Base-by-base conservation (phyloP, 139 green algal species). In the Eudorina sp. region DNA sequence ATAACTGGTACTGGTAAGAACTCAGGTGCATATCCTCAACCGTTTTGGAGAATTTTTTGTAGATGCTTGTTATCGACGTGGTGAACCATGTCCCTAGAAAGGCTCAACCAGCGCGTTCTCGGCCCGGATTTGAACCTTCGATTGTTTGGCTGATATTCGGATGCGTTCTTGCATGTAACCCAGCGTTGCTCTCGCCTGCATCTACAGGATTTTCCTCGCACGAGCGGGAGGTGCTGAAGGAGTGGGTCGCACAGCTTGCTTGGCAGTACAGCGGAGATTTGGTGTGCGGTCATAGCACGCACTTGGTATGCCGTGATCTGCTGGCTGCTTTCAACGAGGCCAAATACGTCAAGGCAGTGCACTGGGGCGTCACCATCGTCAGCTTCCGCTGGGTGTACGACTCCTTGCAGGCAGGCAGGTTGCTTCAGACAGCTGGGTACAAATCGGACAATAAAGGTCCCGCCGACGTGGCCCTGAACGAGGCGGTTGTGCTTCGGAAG, bases 221-320 rank as follows among this genome's bases (percentile, higher is more conserved):
- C 3, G 81, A 87, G 31, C 81, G 81, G 1, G 81, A 87, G 19
- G 64, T 87, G 1, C 16, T 87, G 0, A 78, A 78, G 21, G 64
- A 78, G 3, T 87, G 81, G 81, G 81, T 51, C 0, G 18, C 11
- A 31, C 43, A 68, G 64, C 64, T 87, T 8, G 64, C 45, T 5
- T 2, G 4, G 2, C n/a, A 78, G 31, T 87, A 87, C 81, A 87
- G 81, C 45, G 81, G 81, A 0, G 81, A 87, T 46, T 51, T 87
- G 19, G 64, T 78, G 0, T 78, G 27, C 43, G 34, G 64, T 16
- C 16, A n/a, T 0, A 87, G 41, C 23, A 87, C 81, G 31, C 81
- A 87, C 62, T 45, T 87, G 5, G 64, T 78, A 4, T 36, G 21
- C 43, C 45, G 36, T 41, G 60, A 85, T 41, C 55, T 85, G 13